phyloP scores from a whole-genome alignment of 345 rosid genomes.

The Brassica nigra region DNA sequence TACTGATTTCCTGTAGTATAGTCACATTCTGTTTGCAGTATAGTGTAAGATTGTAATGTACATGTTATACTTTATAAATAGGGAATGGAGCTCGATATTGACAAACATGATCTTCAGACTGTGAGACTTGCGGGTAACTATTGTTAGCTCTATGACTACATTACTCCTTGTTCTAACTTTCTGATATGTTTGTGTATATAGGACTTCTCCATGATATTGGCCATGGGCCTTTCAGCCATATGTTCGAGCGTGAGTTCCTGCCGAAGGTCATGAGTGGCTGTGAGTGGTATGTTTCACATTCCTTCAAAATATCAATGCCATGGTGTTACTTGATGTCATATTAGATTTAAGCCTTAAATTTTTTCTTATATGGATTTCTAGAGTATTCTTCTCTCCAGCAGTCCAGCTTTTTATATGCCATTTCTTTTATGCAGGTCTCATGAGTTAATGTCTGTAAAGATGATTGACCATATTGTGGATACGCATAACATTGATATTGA shows the following conservation, averaged over 20 bases:
- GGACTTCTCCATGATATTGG: constrained; percentile 97
- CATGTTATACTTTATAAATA: constrained; percentile 30
- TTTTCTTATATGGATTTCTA: constrained; percentile 1
- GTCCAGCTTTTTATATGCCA: constrained; percentile 16
- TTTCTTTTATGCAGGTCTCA: constrained; percentile 62
- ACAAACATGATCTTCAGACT: constrained; percentile 73
- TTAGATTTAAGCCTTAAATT: not conserved
- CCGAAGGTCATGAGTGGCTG: constrained; percentile 55
- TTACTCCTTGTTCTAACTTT: constrained; percentile 5
- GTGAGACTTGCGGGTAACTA: constrained; percentile 84
- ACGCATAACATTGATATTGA: constrained; percentile 82
- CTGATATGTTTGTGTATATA: constrained; percentile 37
- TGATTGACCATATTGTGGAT: constrained; percentile 84
- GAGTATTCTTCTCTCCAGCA: constrained; percentile 16
- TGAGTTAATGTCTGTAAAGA: constrained; percentile 75
- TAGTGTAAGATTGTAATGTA: constrained; percentile 10
- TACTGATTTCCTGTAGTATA: constrained; percentile 2
- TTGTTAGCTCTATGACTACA: not conserved
- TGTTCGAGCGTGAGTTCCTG: constrained; percentile 90
- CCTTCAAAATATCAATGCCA: constrained; percentile 17
- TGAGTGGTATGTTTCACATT: constrained; percentile 57
- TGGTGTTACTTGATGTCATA: constrained; percentile 6
- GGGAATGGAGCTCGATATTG: constrained; percentile 87
- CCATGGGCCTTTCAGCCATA: constrained; percentile 95
- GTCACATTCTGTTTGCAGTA: constrained; percentile 7